phyloP scores from a whole-genome alignment of 257 asterid species.

The Forsythia viridissima region DNA sequence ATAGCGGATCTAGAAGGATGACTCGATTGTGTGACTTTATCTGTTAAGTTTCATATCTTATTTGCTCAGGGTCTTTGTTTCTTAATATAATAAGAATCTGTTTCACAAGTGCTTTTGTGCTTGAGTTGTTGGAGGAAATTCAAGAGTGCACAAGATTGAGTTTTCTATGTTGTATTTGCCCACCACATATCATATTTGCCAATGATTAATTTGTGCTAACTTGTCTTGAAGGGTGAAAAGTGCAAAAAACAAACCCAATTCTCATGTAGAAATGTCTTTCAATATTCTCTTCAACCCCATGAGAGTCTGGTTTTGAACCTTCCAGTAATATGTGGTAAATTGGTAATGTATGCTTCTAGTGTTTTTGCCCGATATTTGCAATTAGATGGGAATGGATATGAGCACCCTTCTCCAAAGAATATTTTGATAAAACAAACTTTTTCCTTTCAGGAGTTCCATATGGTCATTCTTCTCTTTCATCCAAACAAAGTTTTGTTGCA shows the following conservation, averaged over 20 bases:
- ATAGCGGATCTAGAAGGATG: conserved; percentile 10
- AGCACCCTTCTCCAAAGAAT: conserved; percentile 15
- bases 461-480: conserved; percentile 79
- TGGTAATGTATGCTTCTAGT: conserved; percentile 2
- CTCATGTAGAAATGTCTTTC: conserved; percentile 1
- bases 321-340: background rate
- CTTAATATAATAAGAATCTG: conserved; percentile 12
- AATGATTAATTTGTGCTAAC: conserved; percentile 6
- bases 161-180: conserved; percentile 3
- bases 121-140: conserved; percentile 12
- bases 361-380: conserved; percentile 18
- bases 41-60: conserved; percentile 2
- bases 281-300: background rate
- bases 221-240: conserved; percentile 1
- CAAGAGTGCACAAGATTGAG: background rate
- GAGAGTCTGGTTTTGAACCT: conserved; percentile 20
- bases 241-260: conserved; percentile 5
- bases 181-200: background rate
- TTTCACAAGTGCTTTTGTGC: conserved; percentile 10
- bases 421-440: conserved; percentile 48
- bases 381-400: conserved; percentile 31
- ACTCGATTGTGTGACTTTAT: background rate
- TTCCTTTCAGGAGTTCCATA: conserved; percentile 86
- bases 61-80: conserved; percentile 20
- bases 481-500: conserved; percentile 79